A percentile compares a stretch with the other conserved stretches of the same genome.
phyloP scores from a whole-genome alignment of 441 rosid genomes.

The Erodium texanum region DNA sequence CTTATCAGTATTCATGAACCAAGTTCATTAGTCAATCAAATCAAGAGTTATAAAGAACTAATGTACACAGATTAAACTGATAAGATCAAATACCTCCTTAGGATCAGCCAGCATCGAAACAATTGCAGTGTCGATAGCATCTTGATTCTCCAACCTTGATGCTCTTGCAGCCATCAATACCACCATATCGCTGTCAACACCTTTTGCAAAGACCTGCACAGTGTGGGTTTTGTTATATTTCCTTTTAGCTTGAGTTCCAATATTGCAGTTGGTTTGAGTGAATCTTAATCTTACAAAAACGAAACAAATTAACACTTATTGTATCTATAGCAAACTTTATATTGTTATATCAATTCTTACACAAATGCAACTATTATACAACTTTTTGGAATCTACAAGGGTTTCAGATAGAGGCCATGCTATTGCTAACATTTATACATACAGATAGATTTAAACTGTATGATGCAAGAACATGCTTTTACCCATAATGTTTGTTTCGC shows the following conservation, averaged over 20 bases:
- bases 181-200: constrained; percentile 63
- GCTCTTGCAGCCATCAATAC: constrained; percentile 92
- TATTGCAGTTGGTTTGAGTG: not conserved
- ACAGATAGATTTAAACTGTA: not conserved
- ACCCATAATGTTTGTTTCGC: not conserved
- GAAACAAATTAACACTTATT: not conserved
- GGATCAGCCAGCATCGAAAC: constrained; percentile 93
- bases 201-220: constrained; percentile 50
- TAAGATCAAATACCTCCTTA: constrained; percentile 52
- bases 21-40: not conserved
- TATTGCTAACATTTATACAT: not conserved
- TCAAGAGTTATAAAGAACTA: not conserved
- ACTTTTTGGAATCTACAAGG: not conserved
- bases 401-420: not conserved
- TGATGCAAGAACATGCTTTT: not conserved
- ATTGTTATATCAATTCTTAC: no score
- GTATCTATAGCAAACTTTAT: not conserved
- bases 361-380: not conserved
- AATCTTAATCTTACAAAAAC: not conserved
- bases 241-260: not conserved
- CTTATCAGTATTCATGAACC: not conserved
- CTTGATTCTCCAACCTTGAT: constrained; percentile 85
- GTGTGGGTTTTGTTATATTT: not conserved
- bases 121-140: constrained; percentile 88
- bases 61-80: constrained; percentile 6